A percentile compares a stretch with the other conserved stretches of the same genome.
These are phyloP conservation scores for Chaetomium tenue DNA, from an alignment of 495 filamentous ascomycete species.

Conservation along the genomic window DNA sequence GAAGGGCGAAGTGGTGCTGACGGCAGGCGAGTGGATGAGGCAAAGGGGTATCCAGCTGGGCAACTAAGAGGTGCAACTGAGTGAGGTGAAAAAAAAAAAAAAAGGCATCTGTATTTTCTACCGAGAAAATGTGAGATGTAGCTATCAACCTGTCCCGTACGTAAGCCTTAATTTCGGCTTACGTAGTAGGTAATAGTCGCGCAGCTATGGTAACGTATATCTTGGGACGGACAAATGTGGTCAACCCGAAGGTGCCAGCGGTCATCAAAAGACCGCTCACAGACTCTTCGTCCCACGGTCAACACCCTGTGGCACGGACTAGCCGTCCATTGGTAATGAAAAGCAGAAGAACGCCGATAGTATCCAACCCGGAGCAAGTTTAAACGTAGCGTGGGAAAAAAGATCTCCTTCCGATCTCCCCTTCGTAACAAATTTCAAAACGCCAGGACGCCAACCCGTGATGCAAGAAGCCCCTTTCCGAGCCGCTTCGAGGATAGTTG, in stretches of 20 bases:
- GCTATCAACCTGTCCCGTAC: not conserved
- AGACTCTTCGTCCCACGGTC: not conserved
- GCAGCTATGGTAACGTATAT: conserved; percentile 5
- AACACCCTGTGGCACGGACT: not conserved
- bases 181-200: not conserved
- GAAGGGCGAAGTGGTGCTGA: conserved; percentile 35
- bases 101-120: not conserved
- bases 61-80: conserved; percentile 20
- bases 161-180: not conserved
- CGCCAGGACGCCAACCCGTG: conserved; percentile 1
- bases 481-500: not conserved
- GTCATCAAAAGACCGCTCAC: not conserved
- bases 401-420: conserved; percentile 13
- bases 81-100: no score
- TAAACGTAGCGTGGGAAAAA: not conserved
- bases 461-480: not conserved
- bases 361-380: not conserved
- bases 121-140: not conserved
- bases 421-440: not conserved
- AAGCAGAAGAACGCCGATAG: not conserved
- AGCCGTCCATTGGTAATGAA: not conserved
- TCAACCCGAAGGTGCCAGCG: not conserved
- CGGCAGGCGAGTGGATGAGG: conserved; percentile 52
- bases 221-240: not conserved
- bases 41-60: conserved; percentile 44